A percentile compares a stretch with the other conserved stretches of the same genome.
phyloP scores from a whole-genome alignment of 139 green algal genomes.

The Auxenochlorella pyrenoidosa region DNA sequence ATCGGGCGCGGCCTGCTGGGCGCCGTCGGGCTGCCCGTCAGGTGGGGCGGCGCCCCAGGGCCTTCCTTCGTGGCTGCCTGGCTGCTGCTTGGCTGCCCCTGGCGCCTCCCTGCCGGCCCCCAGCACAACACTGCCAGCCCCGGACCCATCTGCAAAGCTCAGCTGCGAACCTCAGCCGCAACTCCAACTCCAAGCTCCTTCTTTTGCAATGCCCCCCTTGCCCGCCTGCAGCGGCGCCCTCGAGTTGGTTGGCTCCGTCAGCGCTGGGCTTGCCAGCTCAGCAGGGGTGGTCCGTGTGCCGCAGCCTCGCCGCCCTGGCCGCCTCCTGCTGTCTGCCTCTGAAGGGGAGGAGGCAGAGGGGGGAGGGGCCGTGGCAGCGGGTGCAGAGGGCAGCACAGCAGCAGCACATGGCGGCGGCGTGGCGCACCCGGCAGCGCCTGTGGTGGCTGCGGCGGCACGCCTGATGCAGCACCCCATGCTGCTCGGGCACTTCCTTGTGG shows the following conservation, averaged over 20 bases:
- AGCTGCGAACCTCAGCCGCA: too few species aligned
- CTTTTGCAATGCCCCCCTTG: neutral
- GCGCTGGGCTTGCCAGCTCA: constrained; percentile 38
- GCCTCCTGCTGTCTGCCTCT: neutral
- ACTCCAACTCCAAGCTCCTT: neutral
- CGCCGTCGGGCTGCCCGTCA: constrained; percentile 57
- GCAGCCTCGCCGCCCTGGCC: neutral
- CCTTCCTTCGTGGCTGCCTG: neutral
- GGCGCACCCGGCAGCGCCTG: neutral
- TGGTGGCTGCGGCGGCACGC: neutral
- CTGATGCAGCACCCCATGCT: constrained; percentile 21
- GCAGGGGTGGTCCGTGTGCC: constrained; percentile 33
- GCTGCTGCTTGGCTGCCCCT: neutral
- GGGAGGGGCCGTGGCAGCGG: neutral
- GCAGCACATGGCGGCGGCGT: neutral
- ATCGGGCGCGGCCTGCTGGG: constrained; percentile 55
- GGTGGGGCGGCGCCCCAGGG: neutral
- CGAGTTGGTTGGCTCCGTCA: constrained; percentile 50
- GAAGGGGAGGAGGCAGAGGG: neutral
- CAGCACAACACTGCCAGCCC: too few species aligned
- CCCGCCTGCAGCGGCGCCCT: constrained; percentile 49
- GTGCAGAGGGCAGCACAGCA: neutral
- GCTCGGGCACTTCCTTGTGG: neutral
- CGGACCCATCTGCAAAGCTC: too few species aligned
- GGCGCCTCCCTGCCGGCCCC: too few species aligned